These are phyloP conservation scores for Puccinia triticina DNA, from an alignment of 1,284 basidiomycete species.

Conservation along the genomic window DNA sequence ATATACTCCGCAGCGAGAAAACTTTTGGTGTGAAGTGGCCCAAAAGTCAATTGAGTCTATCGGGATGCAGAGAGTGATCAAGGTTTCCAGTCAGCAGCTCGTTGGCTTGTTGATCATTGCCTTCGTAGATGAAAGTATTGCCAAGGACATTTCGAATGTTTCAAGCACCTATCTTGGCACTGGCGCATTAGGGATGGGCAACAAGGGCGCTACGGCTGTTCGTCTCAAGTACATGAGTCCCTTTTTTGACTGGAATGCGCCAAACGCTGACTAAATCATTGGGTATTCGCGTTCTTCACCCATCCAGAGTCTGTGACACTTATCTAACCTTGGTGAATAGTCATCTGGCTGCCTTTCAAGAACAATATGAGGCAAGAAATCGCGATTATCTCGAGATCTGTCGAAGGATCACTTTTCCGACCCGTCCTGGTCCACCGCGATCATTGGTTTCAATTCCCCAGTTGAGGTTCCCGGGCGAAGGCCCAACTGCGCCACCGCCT, in stretches of 20 bases:
- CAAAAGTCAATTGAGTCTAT: slow-evolving; percentile 34
- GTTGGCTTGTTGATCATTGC: slow-evolving; percentile 47
- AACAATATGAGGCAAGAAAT: slow-evolving; percentile 36
- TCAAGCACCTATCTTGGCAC: slow-evolving; percentile 46
- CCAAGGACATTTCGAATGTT: slow-evolving; percentile 37
- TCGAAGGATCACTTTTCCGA: slow-evolving; percentile 33
- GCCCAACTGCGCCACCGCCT: slow-evolving; percentile 13
- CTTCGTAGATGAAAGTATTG: slow-evolving; percentile 8
- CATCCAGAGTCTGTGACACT: slow-evolving; percentile 35
- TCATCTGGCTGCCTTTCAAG: slow-evolving; percentile 47
- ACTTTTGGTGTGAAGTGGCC: slow-evolving; percentile 41
- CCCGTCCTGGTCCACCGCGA: not conserved
- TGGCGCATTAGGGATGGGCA: slow-evolving; percentile 45
- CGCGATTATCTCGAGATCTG: slow-evolving; percentile 45
- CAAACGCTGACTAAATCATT: not conserved
- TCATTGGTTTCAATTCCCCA: not conserved
- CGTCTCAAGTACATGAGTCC: slow-evolving; percentile 25
- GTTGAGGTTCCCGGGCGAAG: not conserved
- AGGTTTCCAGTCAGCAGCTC: slow-evolving; percentile 47
- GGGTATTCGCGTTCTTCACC: not conserved
- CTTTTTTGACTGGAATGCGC: not conserved
- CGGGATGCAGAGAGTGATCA: slow-evolving; percentile 32
- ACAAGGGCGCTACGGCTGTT: slow-evolving; percentile 46
- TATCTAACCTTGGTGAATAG: slow-evolving; percentile 42
- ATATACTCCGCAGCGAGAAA: slow-evolving; percentile 28